phyloP scores from a whole-genome alignment of 2,329 filamentous ascomycete genomes.

The Cladosporium phlei region DNA sequence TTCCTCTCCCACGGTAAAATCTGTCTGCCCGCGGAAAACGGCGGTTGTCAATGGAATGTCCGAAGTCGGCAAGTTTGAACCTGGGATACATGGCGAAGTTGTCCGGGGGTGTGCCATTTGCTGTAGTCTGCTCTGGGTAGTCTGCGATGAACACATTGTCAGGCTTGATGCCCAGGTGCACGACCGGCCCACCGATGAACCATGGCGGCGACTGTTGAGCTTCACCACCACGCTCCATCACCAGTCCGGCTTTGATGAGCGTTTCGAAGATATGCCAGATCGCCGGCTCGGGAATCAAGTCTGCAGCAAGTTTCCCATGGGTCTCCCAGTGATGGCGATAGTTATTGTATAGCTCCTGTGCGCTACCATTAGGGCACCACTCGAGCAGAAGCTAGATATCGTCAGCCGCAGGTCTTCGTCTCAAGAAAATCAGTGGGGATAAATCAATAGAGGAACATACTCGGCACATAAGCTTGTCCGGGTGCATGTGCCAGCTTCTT shows the following conservation, averaged over 20 bases:
- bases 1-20: neutral
- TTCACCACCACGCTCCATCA: conserved; percentile 16
- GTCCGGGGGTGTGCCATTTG: no score
- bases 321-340: no score
- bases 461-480: no score
- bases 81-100: neutral
- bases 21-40: neutral
- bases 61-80: neutral
- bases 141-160: conserved; percentile 43
- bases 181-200: neutral
- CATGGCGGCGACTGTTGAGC: neutral
- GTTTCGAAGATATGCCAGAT: conserved; percentile 16
- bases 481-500: no score
- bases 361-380: no score
- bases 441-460: no score
- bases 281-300: conserved; percentile 16
- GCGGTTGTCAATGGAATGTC: neutral
- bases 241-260: conserved; percentile 16
- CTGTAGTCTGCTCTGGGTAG: neutral
- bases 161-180: conserved; percentile 89
- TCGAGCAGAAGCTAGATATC: no score
- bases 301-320: no score
- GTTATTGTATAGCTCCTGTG: no score
- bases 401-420: no score
- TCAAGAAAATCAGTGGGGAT: no score